These are phyloP conservation scores for Blastomyces parvus DNA, from an alignment of 2,329 filamentous ascomycete genomes.

Conservation along the genomic window DNA sequence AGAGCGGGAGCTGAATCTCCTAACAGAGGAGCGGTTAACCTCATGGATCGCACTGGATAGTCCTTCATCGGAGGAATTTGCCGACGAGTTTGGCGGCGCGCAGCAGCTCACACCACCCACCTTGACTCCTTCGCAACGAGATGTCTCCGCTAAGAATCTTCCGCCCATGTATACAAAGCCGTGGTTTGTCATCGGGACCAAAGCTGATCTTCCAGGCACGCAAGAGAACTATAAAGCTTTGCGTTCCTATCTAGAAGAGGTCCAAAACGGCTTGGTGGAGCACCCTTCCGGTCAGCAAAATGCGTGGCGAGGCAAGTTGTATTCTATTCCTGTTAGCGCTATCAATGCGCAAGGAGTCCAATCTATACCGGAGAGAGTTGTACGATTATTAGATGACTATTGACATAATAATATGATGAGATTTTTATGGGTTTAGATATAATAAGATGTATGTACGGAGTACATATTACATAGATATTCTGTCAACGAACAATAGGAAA, in stretches of 20 bases:
- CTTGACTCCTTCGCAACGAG: slow-evolving; percentile 12
- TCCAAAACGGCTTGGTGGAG: slow-evolving; percentile 52
- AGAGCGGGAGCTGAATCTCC: slow-evolving; percentile 58
- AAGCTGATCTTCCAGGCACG: slow-evolving; percentile 73
- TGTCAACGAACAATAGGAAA: too few species aligned
- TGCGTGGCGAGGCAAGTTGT: slow-evolving; percentile 49
- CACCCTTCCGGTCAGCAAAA: slow-evolving; percentile 67
- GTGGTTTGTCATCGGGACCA: slow-evolving; percentile 93
- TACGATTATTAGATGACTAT: slow-evolving; percentile 31
- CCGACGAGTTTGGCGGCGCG: slow-evolving; percentile 1
- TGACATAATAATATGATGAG: slow-evolving; percentile 7
- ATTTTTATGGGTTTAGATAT: not conserved
- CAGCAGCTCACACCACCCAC: slow-evolving; percentile 3
- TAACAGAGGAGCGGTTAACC: slow-evolving; percentile 53
- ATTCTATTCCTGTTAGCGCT: slow-evolving; percentile 77
- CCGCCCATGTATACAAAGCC: slow-evolving; percentile 86
- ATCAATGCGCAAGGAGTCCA: slow-evolving; percentile 79
- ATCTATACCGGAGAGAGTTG: slow-evolving; percentile 34
- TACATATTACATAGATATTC: not conserved
- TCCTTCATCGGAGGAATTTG: slow-evolving; percentile 19
- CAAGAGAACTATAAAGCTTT: slow-evolving; percentile 65
- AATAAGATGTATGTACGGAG: too few species aligned
- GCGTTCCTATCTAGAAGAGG: slow-evolving; percentile 57
- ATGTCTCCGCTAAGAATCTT: slow-evolving; percentile 40
- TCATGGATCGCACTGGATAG: slow-evolving; percentile 36